Conservation (phyloP, 2,329 filamentous ascomycete species). For the Clarireedia homoeocarpa region DNA sequence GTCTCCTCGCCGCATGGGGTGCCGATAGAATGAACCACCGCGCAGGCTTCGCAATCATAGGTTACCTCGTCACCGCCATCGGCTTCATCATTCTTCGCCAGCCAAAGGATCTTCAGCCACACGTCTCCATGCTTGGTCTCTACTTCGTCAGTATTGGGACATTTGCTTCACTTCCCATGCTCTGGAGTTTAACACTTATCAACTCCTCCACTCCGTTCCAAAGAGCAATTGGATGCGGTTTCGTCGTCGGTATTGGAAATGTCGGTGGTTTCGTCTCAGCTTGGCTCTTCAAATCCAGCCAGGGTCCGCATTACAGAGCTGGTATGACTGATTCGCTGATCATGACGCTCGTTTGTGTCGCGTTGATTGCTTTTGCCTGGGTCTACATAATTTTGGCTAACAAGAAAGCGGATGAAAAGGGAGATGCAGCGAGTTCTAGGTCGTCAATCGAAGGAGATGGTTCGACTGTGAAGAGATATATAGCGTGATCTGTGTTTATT, state of each 20-base stretch:
- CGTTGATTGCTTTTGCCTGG: constrained; percentile 6
- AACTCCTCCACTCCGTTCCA: constrained; percentile 53
- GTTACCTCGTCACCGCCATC: constrained; percentile 25
- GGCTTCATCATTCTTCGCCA: constrained; percentile 32
- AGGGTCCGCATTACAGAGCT: constrained; percentile 57
- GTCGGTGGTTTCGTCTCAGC: constrained; percentile 57
- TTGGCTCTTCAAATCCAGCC: constrained; percentile 53
- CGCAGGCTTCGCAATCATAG: constrained; percentile 29
- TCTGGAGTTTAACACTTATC: constrained; percentile 60
- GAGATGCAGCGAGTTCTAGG: neutral
- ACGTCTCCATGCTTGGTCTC: constrained; percentile 42
- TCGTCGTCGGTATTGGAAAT: constrained; percentile 61
- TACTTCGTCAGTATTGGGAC: constrained; percentile 58
- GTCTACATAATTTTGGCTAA: constrained; percentile 9
- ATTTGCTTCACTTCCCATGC: constrained; percentile 54
- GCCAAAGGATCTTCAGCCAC: constrained; percentile 14
- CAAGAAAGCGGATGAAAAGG: constrained; percentile 3
- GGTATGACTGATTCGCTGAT: constrained; percentile 32
- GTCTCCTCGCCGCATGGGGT: constrained; percentile 28
- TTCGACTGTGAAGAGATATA: too few relatives aligned
- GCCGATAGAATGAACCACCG: constrained; percentile 32
- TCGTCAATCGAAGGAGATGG: too few relatives aligned
- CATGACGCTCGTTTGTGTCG: constrained; percentile 7
- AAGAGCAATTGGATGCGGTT: constrained; percentile 41
- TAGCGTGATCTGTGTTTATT: too few relatives aligned